phyloP scores from a whole-genome alignment of 2,329 filamentous ascomycete genomes.

The Cordyceps fumosorosea region DNA sequence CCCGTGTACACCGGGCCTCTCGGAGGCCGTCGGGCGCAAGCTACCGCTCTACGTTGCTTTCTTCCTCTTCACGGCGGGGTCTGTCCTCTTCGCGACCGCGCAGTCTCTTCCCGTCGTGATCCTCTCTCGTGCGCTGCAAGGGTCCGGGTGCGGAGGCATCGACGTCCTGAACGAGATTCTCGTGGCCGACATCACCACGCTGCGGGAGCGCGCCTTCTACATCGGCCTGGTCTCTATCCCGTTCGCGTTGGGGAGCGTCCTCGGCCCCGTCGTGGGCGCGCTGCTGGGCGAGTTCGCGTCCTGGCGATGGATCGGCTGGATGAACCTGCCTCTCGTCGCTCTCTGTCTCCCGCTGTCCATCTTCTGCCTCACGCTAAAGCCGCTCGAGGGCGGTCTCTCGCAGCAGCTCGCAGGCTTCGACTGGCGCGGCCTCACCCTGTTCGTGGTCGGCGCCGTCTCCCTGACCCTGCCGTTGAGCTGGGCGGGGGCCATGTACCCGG shows the following conservation, averaged over 20 bases:
- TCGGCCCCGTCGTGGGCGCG: constrained; percentile 23
- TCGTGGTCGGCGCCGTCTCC: constrained; percentile 19
- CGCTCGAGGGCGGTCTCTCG: constrained; percentile 1
- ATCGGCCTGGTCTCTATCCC: constrained; percentile 21
- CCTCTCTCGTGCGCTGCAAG: constrained; percentile 27
- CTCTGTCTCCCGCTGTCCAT: constrained; percentile 16
- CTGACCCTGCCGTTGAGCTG: constrained; percentile 28
- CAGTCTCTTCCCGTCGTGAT: constrained; percentile 28
- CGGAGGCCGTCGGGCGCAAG: constrained; percentile 29
- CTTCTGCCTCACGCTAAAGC: constrained; percentile 21
- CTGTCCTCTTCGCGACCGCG: constrained; percentile 32
- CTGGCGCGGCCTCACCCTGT: constrained; percentile 25
- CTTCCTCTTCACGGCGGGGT: constrained; percentile 22
- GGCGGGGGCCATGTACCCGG: constrained; percentile 27
- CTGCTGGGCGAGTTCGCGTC: constrained; percentile 19
- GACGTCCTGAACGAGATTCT: constrained; percentile 26
- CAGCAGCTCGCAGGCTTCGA: constrained; percentile 23
- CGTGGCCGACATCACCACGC: constrained; percentile 27
- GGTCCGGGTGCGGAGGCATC: constrained; percentile 26
- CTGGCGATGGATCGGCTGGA: constrained; percentile 30
- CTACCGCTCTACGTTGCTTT: too few relatives aligned
- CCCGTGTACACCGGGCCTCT: constrained; percentile 34
- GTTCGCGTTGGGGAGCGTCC: constrained; percentile 17
- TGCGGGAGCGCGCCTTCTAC: constrained; percentile 25
- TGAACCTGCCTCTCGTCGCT: constrained; percentile 25